Evolutionary conservation across 306 rosid species (phyloP).

Genomic region (Biancaea sappan): DNA sequence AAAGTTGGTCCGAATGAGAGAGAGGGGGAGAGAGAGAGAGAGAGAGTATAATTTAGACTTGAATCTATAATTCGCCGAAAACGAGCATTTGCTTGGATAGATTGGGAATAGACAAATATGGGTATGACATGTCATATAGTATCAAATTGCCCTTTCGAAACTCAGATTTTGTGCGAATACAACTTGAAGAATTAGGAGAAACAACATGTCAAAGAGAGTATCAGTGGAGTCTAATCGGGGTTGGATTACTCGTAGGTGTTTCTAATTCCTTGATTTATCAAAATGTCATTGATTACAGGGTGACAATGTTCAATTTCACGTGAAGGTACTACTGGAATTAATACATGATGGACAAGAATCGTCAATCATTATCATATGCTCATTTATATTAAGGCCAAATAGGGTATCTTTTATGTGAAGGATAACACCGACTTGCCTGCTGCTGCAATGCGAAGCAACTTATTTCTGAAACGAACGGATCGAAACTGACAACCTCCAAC

Average conservation of each 20-base stretch:
- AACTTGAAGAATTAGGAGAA: neutral
- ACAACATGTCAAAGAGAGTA: neutral
- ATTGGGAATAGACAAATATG: neutral
- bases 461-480: neutral
- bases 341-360: neutral
- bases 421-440: neutral
- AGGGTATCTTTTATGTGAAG: neutral
- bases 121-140: neutral
- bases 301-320: neutral
- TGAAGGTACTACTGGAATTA: neutral
- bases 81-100: neutral
- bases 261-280: neutral
- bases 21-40: too few species aligned
- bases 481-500: neutral
- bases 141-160: neutral
- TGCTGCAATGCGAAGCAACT: slow-evolving; percentile 19
- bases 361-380: neutral
- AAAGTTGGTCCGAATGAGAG: neutral
- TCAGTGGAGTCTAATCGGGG: neutral
- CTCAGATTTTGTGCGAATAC: neutral
- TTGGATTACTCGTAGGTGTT: neutral
- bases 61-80: neutral
- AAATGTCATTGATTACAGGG: neutral
- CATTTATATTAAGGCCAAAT: neutral
- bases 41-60: neutral